A percentile compares a stretch with the other conserved stretches of the same genome.
Conservation (phyloP, 768 basidiomycete genomes). For the Kwoniella dendrophila region DNA sequence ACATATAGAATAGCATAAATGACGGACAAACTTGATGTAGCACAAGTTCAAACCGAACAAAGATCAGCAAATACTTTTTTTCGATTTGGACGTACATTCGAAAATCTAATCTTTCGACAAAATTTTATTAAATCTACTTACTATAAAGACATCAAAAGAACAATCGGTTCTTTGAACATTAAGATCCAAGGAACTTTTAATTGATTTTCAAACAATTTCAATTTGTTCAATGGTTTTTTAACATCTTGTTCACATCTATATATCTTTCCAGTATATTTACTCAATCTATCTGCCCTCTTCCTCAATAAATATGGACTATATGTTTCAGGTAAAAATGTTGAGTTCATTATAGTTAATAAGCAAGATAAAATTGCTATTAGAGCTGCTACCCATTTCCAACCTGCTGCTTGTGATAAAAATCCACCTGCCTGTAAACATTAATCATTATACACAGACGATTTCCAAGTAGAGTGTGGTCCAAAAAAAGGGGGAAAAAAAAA, state of each 20-base stretch:
- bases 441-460: too few relatives aligned
- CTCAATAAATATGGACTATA: constrained; percentile 51
- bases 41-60: too few relatives aligned
- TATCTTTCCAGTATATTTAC: constrained; percentile 40
- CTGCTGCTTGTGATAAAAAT: constrained; percentile 45
- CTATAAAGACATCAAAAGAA: constrained; percentile 47
- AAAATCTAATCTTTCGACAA: too few relatives aligned
- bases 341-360: constrained; percentile 34
- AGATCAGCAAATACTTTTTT: too few relatives aligned
- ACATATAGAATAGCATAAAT: neutral
- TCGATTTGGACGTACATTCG: too few relatives aligned
- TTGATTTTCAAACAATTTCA: constrained; percentile 39
- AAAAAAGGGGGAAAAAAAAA: too few relatives aligned
- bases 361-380: constrained; percentile 46
- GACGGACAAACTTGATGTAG: neutral
- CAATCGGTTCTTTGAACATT: constrained; percentile 54
- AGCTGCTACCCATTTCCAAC: constrained; percentile 53
- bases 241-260: constrained; percentile 45
- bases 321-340: constrained; percentile 48
- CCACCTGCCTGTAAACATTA: constrained; percentile 37
- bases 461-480: too few relatives aligned
- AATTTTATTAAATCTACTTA: too few relatives aligned
- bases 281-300: constrained; percentile 36
- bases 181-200: constrained; percentile 49
- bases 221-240: constrained; percentile 31